Evolutionary conservation across 305 asterid genomes (phyloP).

Genomic region (Fraxinus paxiana): DNA sequence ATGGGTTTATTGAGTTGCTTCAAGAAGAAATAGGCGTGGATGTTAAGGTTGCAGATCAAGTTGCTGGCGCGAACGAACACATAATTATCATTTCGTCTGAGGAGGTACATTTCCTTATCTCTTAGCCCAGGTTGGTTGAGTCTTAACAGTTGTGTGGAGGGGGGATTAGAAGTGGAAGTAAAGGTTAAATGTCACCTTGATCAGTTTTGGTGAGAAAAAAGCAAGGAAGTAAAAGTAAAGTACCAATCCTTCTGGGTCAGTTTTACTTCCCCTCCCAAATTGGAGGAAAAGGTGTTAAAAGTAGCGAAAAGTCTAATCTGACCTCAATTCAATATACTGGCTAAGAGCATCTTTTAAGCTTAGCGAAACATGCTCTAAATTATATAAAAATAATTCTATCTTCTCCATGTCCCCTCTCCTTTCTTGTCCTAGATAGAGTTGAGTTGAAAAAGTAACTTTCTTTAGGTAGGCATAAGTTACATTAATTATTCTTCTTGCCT

Average conservation of each 20-base stretch:
- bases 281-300: not conserved
- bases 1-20: constrained; percentile 77
- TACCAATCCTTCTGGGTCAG: not conserved
- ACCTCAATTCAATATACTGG: not conserved
- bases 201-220: not conserved
- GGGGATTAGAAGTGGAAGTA: not conserved
- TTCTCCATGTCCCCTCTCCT: not conserved
- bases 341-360: not conserved
- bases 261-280: not conserved
- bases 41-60: constrained; percentile 57
- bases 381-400: not conserved
- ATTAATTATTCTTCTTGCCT: not conserved
- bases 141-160: not conserved
- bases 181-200: not conserved
- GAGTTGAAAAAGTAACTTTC: not conserved
- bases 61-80: constrained; percentile 67
- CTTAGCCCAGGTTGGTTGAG: not conserved
- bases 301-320: not conserved
- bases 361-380: not conserved
- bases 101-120: constrained; percentile 50
- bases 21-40: constrained; percentile 80
- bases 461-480: not conserved
- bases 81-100: constrained; percentile 69
- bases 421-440: not conserved
- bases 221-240: not conserved